Percentiles rank a stretch among this genome's conserved stretches.
phyloP scores from a whole-genome alignment of 2,329 filamentous ascomycete species.

The Colletotrichum tropicicola region DNA sequence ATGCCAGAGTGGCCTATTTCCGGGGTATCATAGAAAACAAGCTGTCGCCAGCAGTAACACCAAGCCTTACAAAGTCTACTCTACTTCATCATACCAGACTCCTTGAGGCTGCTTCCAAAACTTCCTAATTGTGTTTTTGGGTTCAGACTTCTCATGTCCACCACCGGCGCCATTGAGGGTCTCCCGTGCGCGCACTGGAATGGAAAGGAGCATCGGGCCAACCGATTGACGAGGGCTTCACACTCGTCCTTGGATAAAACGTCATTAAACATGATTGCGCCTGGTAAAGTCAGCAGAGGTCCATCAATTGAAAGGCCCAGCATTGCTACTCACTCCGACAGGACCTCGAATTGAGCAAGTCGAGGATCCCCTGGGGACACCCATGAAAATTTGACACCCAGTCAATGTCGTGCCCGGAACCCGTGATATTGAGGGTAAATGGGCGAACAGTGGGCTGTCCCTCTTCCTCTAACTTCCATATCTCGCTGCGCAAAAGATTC shows the following conservation, averaged over 20 bases:
- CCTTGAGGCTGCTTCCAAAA: constrained; percentile 28
- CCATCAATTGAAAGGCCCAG: background rate
- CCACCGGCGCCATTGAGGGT: constrained; percentile 71
- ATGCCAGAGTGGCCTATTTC: background rate
- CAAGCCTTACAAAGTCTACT: background rate
- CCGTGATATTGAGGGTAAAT: background rate
- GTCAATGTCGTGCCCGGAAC: constrained; percentile 24
- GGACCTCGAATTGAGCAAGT: constrained; percentile 78
- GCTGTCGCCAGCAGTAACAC: background rate
- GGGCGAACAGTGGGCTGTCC: constrained; percentile 25
- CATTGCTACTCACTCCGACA: constrained; percentile 68
- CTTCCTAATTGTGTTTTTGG: background rate
- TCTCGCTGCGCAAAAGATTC: constrained; percentile 77
- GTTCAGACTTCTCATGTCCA: constrained; percentile 53
- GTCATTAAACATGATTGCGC: constrained; percentile 89
- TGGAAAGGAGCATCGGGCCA: constrained; percentile 75
- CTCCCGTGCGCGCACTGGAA: constrained; percentile 87
- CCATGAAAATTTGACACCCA: constrained; percentile 73
- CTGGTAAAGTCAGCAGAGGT: constrained; percentile 38
- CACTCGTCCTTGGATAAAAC: constrained; percentile 67
- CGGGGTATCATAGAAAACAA: constrained; percentile 2
- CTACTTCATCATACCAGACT: background rate
- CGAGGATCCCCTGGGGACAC: constrained; percentile 80
- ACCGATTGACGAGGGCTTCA: constrained; percentile 58
- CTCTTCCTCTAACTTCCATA: constrained; percentile 71